Conservation (phyloP, 1,284 basidiomycete genomes). For the Wolfiporia cocos region DNA sequence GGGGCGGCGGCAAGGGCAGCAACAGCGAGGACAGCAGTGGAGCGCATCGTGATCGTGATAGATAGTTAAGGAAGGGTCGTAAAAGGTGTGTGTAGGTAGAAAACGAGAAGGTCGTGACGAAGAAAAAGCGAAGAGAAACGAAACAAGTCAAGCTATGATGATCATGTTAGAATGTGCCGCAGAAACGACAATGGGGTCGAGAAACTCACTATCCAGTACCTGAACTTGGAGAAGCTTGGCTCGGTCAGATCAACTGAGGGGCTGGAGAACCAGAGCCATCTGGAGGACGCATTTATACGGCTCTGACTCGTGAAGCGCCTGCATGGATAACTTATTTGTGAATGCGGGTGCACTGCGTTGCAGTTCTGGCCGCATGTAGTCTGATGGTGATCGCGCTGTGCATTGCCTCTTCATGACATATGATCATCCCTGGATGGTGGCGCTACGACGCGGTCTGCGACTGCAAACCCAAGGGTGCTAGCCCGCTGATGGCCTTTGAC, state of each 20-base stretch:
- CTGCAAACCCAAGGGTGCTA: too few relatives aligned
- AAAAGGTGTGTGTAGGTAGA: slow-evolving; percentile 1
- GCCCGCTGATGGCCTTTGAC: too few relatives aligned
- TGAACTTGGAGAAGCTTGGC: slow-evolving; percentile 4
- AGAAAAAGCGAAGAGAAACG: slow-evolving; percentile 1
- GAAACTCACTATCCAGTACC: slow-evolving; percentile 7
- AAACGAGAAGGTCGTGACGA: neutral
- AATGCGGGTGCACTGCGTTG: too few relatives aligned
- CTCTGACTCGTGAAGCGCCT: too few relatives aligned
- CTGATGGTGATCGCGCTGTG: too few relatives aligned
- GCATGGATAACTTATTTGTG: too few relatives aligned
- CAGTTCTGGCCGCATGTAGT: too few relatives aligned
- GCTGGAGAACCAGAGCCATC: neutral
- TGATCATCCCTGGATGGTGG: too few relatives aligned
- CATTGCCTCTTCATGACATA: too few relatives aligned
- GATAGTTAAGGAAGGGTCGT: slow-evolving; percentile 1
- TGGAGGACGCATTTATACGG: neutral
- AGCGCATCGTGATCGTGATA: slow-evolving; percentile 2
- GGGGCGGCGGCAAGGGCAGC: neutral
- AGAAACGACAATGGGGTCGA: neutral
- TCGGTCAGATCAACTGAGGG: slow-evolving; percentile 8
- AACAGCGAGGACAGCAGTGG: neutral
- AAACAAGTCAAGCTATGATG: slow-evolving; percentile 5
- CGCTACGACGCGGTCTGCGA: too few relatives aligned
- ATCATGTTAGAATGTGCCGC: neutral